These are phyloP conservation scores for Hsuehochloa calcarea DNA, from an alignment of 176 grass and related monocot species.

Conservation along the genomic window DNA sequence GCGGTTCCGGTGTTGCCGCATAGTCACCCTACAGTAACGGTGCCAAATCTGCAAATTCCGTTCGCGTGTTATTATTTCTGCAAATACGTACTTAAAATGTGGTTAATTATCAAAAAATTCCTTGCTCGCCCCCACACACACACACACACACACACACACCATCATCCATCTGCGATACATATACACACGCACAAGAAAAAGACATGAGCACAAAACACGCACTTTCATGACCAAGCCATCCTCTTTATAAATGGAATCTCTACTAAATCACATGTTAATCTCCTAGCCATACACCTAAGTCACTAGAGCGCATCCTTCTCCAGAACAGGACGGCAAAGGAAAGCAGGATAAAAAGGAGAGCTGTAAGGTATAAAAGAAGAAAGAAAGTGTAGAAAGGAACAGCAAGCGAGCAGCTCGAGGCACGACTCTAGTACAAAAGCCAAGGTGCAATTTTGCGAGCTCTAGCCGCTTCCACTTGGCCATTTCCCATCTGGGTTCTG, in stretches of 20 bases:
- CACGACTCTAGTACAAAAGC: constrained; percentile 13
- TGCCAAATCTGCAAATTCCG: no score
- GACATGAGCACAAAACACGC: constrained; percentile 24
- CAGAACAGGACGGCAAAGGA: neutral
- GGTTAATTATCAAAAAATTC: no score
- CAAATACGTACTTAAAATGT: no score
- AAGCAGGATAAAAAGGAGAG: constrained; percentile 46
- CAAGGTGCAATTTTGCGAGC: constrained; percentile 26
- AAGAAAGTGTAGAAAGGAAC: constrained; percentile 33
- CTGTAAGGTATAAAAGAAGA: constrained; percentile 28
- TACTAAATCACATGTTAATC: constrained; percentile 11
- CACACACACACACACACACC: no score
- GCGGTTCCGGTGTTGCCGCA: no score
- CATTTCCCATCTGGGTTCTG: neutral
- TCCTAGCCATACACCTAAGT: constrained; percentile 17
- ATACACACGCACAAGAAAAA: neutral
- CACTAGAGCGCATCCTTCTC: constrained; percentile 16
- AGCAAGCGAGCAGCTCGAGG: neutral
- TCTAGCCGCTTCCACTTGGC: constrained; percentile 31
- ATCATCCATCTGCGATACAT: neutral
- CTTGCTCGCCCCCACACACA: constrained; percentile 10
- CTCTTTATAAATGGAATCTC: constrained; percentile 15
- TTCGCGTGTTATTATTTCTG: no score
- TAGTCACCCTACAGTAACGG: no score
- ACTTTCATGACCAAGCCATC: constrained; percentile 24